These are phyloP conservation scores for Claviceps purpurea DNA, from an alignment of 2,329 filamentous ascomycete genomes.

Conservation along the genomic window DNA sequence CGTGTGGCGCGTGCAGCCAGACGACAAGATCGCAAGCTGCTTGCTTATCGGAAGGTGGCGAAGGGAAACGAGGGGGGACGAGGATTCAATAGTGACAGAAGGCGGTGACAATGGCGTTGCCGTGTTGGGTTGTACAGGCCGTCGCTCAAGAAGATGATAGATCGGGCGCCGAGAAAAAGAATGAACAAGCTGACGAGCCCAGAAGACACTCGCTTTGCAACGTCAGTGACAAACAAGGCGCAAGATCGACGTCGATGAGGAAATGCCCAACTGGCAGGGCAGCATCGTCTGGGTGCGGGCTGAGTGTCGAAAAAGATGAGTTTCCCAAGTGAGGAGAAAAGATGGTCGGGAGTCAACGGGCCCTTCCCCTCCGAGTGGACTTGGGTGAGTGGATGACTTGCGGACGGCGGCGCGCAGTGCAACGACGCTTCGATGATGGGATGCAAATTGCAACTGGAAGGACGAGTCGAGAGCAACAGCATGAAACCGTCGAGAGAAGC, in stretches of 20 bases:
- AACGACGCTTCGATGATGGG: neutral
- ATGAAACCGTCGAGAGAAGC: neutral
- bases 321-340: constrained; percentile 1
- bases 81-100: neutral
- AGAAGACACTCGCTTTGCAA: neutral
- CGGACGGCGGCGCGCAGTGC: neutral
- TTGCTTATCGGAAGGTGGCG: neutral
- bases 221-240: neutral
- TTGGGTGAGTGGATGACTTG: neutral
- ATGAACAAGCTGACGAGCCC: neutral
- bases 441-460: neutral
- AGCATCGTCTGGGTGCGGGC: constrained; percentile 3
- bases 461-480: neutral
- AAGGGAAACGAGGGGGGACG: neutral
- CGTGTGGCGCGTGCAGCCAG: neutral
- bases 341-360: neutral
- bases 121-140: neutral
- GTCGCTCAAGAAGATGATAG: neutral
- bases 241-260: neutral
- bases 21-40: neutral
- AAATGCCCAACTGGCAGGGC: neutral
- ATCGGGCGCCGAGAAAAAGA: neutral
- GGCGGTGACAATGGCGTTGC: constrained; percentile 1
- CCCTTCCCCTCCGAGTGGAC: neutral
- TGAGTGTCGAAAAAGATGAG: neutral